phyloP scores from a whole-genome alignment of 1,284 basidiomycete genomes.

The Papiliotrema nemorosa region DNA sequence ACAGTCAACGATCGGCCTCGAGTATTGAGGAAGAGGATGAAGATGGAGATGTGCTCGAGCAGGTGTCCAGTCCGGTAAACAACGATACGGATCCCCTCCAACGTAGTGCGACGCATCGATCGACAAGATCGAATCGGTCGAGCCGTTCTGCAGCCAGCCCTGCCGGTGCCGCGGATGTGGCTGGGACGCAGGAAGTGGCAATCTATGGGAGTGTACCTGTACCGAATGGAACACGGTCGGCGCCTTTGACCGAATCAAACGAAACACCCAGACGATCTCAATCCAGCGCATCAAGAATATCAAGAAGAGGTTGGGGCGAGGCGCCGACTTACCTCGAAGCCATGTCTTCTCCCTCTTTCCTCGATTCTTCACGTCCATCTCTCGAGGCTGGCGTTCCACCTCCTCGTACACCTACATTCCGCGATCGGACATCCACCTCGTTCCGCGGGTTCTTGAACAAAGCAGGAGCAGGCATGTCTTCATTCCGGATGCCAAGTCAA shows the following conservation, averaged over 20 bases:
- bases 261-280: background rate
- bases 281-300: slow-evolving; percentile 1
- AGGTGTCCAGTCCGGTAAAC: background rate
- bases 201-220: background rate
- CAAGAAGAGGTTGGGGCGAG: slow-evolving; percentile 27
- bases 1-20: slow-evolving; percentile 4
- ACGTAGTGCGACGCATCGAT: background rate
- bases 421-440: slow-evolving; percentile 21
- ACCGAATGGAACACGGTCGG: slow-evolving; percentile 3
- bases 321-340: slow-evolving; percentile 37
- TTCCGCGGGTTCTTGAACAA: slow-evolving; percentile 23
- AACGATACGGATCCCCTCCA: background rate
- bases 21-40: slow-evolving; percentile 4
- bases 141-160: background rate
- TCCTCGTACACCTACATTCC: slow-evolving; percentile 7
- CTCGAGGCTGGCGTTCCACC: slow-evolving; percentile 12
- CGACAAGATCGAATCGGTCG: background rate
- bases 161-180: background rate
- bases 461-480: slow-evolving; percentile 21
- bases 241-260: slow-evolving; percentile 6
- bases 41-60: slow-evolving; percentile 2
- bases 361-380: background rate
- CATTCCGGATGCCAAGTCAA: no score
- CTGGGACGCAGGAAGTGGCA: background rate
- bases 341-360: slow-evolving; percentile 23